Conservation (phyloP, 1,284 basidiomycete species). For the Ganoderma resinaceum region DNA sequence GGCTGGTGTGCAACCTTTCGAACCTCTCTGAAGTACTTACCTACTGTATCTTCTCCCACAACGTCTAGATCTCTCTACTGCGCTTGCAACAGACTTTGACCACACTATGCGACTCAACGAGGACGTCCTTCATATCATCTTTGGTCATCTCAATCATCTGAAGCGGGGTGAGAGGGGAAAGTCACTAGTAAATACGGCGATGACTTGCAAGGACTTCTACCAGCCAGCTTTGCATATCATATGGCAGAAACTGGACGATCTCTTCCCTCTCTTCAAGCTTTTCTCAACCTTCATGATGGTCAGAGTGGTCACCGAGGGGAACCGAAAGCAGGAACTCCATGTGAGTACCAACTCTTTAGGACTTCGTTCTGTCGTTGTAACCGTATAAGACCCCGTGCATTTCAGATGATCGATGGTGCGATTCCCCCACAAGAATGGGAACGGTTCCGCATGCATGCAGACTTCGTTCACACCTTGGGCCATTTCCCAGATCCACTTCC, state of each 20-base stretch:
- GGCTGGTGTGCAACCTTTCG: too few species aligned
- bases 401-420: not conserved
- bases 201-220: not conserved
- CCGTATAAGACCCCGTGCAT: too few species aligned
- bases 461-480: not conserved
- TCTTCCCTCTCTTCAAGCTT: not conserved
- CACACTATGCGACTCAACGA: not conserved
- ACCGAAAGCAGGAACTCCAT: too few species aligned
- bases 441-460: conserved; percentile 1
- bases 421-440: not conserved
- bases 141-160: not conserved
- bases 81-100: not conserved
- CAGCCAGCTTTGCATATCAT: not conserved
- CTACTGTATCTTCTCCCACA: too few species aligned
- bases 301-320: too few species aligned
- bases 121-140: not conserved
- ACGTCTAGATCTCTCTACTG: too few species aligned
- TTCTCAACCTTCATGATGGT: not conserved
- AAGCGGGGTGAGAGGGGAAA: not conserved
- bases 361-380: too few species aligned
- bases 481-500: too few species aligned
- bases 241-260: not conserved
- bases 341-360: too few species aligned
- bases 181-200: not conserved
- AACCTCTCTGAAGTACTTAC: too few species aligned